Evolutionary conservation across 352 stramenopile genomes (phyloP).

Genomic region (Peronospora destructor): DNA sequence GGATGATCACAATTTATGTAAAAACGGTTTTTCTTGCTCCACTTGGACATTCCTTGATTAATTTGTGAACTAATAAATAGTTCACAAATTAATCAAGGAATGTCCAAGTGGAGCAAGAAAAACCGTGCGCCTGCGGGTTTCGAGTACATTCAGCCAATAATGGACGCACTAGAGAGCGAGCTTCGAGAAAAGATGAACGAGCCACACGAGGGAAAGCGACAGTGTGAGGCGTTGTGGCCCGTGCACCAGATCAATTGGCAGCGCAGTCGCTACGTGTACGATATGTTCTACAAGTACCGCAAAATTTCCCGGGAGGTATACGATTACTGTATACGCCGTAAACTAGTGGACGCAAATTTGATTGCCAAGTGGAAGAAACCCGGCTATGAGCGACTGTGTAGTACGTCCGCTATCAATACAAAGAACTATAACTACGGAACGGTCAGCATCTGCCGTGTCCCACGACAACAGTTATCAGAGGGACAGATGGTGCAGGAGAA

Average conservation of each 20-base stretch:
- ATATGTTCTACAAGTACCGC: conserved; percentile 98
- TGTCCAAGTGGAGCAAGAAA: conserved; percentile 87
- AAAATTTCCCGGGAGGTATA: conserved; percentile 94
- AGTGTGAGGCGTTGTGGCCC: conserved; percentile 97
- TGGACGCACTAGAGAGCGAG: conserved; percentile 96
- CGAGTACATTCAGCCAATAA: conserved; percentile 91
- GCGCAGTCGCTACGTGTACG: conserved; percentile 96
- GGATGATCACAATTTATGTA: no score
- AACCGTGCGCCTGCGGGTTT: conserved; percentile 88
- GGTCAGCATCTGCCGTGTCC: conserved; percentile 96
- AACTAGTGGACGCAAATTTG: conserved; percentile 93
- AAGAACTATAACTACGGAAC: conserved; percentile 99
- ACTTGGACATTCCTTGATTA: conserved; percentile 68
- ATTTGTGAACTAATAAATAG: no score
- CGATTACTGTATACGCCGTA: conserved; percentile 94
- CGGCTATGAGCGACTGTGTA: conserved; percentile 97
- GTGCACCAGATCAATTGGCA: conserved; percentile 99
- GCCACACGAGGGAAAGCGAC: conserved; percentile 94
- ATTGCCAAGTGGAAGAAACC: conserved; percentile 99
- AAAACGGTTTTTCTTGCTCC: conserved; percentile 78
- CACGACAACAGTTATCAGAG: conserved; percentile 88
- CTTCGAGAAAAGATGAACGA: conserved; percentile 97
- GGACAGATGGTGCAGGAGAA: conserved; percentile 87
- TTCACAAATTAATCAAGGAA: conserved; percentile 24
- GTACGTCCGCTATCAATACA: conserved; percentile 97